Evolutionary conservation across 352 stramenopile genomes (phyloP).

Genomic region (Pythium sukuiense): DNA sequence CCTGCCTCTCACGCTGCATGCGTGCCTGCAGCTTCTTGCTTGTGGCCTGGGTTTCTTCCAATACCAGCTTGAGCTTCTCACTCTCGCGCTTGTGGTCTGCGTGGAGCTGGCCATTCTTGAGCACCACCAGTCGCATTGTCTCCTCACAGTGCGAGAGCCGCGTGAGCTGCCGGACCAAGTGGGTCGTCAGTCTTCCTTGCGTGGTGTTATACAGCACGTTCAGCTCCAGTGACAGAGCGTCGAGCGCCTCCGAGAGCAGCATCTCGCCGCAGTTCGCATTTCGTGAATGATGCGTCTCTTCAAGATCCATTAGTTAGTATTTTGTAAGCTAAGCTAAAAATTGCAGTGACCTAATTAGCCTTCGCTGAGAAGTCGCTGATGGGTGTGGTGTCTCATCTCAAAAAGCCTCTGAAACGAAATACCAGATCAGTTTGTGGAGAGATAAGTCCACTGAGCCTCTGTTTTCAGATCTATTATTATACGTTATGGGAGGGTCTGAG

Average conservation of each 20-base stretch:
- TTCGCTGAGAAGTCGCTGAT: background rate
- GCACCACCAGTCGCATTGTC: constrained; percentile 11
- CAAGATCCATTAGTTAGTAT: constrained; percentile 15
- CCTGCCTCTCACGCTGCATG: constrained; percentile 39
- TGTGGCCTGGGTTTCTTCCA: constrained; percentile 25
- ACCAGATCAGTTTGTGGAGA: background rate
- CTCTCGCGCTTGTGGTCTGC: constrained; percentile 1
- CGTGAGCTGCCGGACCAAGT: constrained; percentile 12
- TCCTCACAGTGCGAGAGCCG: constrained; percentile 23
- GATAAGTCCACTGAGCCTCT: background rate
- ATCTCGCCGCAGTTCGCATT: background rate
- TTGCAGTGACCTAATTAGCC: background rate
- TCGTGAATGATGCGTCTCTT: constrained; percentile 17
- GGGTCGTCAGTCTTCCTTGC: constrained; percentile 11
- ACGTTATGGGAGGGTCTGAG: background rate
- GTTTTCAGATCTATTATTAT: background rate
- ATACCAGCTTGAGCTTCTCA: constrained; percentile 18
- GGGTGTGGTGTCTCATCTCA: constrained; percentile 3
- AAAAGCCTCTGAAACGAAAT: background rate
- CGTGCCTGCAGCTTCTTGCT: constrained; percentile 27
- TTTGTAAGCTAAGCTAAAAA: constrained; percentile 1
- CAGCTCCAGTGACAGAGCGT: constrained; percentile 14
- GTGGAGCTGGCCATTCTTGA: constrained; percentile 6
- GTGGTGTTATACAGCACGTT: constrained; percentile 21
- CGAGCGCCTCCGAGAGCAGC: constrained; percentile 18